phyloP scores from a whole-genome alignment of 2,329 filamentous ascomycete genomes.

The Penicillium sp. region DNA sequence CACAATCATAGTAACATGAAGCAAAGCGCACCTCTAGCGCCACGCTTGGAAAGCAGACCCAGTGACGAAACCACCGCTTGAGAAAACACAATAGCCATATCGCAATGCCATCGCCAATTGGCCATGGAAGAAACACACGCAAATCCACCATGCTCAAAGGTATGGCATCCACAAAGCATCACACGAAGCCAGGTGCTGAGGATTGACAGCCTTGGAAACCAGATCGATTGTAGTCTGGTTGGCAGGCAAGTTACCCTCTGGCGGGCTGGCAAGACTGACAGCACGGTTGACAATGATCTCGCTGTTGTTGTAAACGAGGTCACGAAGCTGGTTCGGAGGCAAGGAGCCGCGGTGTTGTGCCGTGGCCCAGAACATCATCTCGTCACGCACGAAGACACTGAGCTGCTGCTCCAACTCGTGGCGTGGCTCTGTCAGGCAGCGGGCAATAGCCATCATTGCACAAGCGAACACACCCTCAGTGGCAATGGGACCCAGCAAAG shows the following conservation, averaged over 20 bases:
- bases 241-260: conserved; percentile 77
- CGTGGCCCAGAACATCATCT: conserved; percentile 97
- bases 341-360: conserved; percentile 68
- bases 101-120: conserved; percentile 3
- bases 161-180: conserved; percentile 98
- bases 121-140: conserved; percentile 17
- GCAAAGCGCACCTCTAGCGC: conserved; percentile 21
- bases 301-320: conserved; percentile 81
- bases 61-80: conserved; percentile 11
- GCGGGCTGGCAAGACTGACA: conserved; percentile 75
- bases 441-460: conserved; percentile 92
- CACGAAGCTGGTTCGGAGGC: conserved; percentile 69
- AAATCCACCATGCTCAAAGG: conserved; percentile 54
- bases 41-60: conserved; percentile 24
- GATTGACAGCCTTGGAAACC: conserved; percentile 89
- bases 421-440: conserved; percentile 82
- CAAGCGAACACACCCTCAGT: conserved; percentile 97
- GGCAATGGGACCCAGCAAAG: conserved; percentile 90
- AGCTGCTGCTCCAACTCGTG: conserved; percentile 91
- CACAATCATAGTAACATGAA: conserved; percentile 18
- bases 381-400: conserved; percentile 91
- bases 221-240: conserved; percentile 97
- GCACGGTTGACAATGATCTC: conserved; percentile 92
- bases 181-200: conserved; percentile 80
- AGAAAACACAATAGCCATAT: conserved; percentile 13